Evolutionary conservation across 176 grass and related monocot species (phyloP).

Genomic region (Triticum aestivum): IWGSC_CS_RefSeq_v2.1 NC_057801.1:747535132-747535631

Average conservation of each 20-base stretch:
- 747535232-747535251: not conserved
- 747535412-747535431: constrained; percentile 42
- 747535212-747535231: not conserved
- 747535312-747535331: constrained; percentile 59
- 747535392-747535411: constrained; percentile 49
- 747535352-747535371: constrained; percentile 54
- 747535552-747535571: constrained; percentile 58
- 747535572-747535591: not conserved
- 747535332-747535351: constrained; percentile 59
- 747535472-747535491: constrained; percentile 23
- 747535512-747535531: constrained; percentile 23
- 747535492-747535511: constrained; percentile 25
- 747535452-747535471: constrained; percentile 38
- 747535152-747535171: not conserved
- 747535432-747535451: not conserved
- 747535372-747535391: constrained; percentile 62
- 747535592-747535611: constrained; percentile 26
- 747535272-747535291: not conserved
- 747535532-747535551: not conserved
- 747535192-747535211: not conserved
- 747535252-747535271: not conserved
- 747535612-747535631: constrained; percentile 31
- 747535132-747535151: not conserved
- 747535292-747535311: constrained; percentile 52
- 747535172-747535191: not conserved